Percentiles rank a stretch among this genome's conserved stretches.
phyloP scores from a whole-genome alignment of 208 protist species.

The Crithidia acanthocephali region DNA sequence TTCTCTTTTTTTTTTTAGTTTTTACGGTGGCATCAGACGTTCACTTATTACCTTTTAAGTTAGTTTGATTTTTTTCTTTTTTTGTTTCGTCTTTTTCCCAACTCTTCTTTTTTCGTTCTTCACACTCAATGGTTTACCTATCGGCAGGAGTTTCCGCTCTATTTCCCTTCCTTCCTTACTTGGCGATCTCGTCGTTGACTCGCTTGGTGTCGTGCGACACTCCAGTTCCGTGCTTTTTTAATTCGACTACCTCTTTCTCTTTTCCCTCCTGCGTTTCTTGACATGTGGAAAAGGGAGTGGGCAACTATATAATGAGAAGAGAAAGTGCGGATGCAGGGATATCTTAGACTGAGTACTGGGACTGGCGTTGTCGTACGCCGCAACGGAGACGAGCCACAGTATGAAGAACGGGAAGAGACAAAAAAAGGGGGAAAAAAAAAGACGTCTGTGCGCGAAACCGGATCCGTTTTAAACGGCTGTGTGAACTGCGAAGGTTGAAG shows the following conservation, averaged over 20 bases:
- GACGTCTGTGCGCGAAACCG: neutral
- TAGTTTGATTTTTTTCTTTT: slow-evolving; percentile 4
- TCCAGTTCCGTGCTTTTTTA: neutral
- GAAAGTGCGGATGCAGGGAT: no score
- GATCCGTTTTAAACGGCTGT: neutral
- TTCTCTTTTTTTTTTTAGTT: slow-evolving; percentile 7
- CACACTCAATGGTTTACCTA: neutral
- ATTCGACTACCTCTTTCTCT: neutral
- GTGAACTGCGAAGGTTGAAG: no score
- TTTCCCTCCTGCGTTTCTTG: neutral
- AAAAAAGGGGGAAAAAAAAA: neutral
- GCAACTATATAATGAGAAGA: neutral
- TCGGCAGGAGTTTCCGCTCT: neutral
- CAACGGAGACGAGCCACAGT: no score
- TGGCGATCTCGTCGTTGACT: no score
- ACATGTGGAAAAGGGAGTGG: neutral
- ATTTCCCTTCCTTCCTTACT: no score
- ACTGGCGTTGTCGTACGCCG: neutral
- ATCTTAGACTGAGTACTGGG: neutral
- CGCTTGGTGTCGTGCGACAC: neutral
- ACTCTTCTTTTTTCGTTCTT: neutral
- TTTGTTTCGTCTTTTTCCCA: neutral
- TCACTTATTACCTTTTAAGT: neutral
- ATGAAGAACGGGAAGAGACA: neutral
- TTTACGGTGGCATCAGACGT: slow-evolving; percentile 9